Conservation (phyloP, 177 flowering plant genomes). For the Vitis hybrid region DNA sequence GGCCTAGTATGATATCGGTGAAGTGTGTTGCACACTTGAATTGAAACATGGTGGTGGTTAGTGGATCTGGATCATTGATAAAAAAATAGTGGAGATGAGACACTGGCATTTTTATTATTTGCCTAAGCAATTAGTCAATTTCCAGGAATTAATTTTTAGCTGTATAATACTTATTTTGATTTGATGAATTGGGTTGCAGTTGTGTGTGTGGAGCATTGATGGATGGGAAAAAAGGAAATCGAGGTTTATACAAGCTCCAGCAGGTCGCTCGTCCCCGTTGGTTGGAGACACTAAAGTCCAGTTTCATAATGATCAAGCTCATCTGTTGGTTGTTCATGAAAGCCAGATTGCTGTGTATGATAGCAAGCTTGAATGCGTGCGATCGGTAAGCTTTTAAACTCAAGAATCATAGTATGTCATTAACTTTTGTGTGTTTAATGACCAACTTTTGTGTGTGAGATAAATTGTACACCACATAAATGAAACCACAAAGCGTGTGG, state of each 20-base stretch:
- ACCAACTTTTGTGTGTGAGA: background rate
- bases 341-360: conserved; percentile 60
- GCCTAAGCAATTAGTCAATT: background rate
- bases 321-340: conserved; percentile 63
- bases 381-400: conserved; percentile 35
- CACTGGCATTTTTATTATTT: too few relatives aligned
- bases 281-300: conserved; percentile 58
- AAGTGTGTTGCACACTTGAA: too few relatives aligned
- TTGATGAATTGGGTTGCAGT: conserved; percentile 27
- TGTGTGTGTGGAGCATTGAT: conserved; percentile 63
- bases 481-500: too few relatives aligned
- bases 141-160: background rate
- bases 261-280: conserved; percentile 41
- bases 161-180: background rate
- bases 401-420: too few relatives aligned
- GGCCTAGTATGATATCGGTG: too few relatives aligned
- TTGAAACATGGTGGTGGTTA: too few relatives aligned
- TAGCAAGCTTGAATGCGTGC: conserved; percentile 58
- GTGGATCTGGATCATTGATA: too few relatives aligned
- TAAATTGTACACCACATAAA: too few relatives aligned
- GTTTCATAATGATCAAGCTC: conserved; percentile 66
- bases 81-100: too few relatives aligned
- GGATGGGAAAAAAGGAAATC: conserved; percentile 62
- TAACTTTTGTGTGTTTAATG: background rate
- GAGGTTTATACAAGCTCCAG: conserved; percentile 44